A percentile compares a stretch with the other conserved stretches of the same genome.
Evolutionary conservation across 106 monocot genomes (phyloP).

Genomic region (Hemerocallis citrina): DNA sequence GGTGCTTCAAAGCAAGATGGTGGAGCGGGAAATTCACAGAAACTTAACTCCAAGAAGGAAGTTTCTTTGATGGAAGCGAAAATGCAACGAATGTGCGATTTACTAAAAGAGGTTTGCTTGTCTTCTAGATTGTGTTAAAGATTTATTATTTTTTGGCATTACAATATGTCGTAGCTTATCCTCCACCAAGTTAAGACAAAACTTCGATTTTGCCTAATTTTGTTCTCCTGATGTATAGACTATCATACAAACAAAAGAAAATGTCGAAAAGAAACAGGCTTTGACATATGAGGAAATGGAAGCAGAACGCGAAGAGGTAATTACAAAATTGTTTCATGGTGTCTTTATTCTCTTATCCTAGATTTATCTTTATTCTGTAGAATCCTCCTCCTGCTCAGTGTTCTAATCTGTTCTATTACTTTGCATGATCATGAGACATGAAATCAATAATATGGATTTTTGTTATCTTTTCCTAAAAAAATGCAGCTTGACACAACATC

Average conservation of each 20-base stretch:
- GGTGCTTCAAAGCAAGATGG: conserved; percentile 41
- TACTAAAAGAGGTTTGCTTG: conserved; percentile 65
- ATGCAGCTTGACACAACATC: too few species aligned
- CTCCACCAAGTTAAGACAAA: too few species aligned
- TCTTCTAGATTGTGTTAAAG: not conserved
- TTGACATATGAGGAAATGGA: conserved; percentile 97
- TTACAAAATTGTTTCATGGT: not conserved
- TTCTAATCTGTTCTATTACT: too few species aligned
- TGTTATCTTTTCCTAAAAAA: too few species aligned
- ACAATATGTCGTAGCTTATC: too few species aligned
- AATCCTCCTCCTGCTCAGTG: not conserved
- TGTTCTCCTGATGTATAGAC: conserved; percentile 24
- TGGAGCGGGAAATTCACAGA: conserved; percentile 9
- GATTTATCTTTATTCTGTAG: not conserved
- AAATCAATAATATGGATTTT: too few species aligned
- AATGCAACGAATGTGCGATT: conserved; percentile 67
- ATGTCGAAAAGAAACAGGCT: conserved; percentile 86
- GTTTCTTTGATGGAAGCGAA: conserved; percentile 84
- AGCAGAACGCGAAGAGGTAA: conserved; percentile 93
- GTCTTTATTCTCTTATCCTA: too few species aligned
- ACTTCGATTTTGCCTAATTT: not conserved
- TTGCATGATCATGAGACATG: too few species aligned
- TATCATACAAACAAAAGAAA: conserved; percentile 83
- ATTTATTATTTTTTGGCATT: not conserved
- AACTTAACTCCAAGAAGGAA: conserved; percentile 36